These are phyloP conservation scores for Ganoderma resinaceum DNA, from an alignment of 1,284 basidiomycete genomes.

Conservation along the genomic window DNA sequence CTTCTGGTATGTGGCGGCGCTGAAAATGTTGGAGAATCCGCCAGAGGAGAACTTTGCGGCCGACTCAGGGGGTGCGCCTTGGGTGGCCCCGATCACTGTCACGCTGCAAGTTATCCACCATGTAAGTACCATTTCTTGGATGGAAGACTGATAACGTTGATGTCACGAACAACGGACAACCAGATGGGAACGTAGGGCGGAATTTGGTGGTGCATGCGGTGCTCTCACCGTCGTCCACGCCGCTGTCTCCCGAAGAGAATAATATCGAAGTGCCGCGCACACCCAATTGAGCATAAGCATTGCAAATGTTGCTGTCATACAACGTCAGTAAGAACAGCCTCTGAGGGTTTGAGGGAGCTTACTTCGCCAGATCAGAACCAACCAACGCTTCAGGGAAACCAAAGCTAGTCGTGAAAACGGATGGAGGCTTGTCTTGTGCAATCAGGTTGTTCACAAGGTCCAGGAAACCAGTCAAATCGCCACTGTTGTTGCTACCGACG, in stretches of 20 bases:
- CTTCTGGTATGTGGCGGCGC: constrained; percentile 47
- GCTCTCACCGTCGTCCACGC: constrained; percentile 63
- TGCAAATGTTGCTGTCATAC: constrained; percentile 51
- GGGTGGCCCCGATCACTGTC: constrained; percentile 66
- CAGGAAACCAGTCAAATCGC: constrained; percentile 36
- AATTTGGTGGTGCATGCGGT: constrained; percentile 59
- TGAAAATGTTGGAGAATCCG: constrained; percentile 63
- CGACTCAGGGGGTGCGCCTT: constrained; percentile 45
- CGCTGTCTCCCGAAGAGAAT: constrained; percentile 70
- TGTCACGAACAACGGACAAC: constrained; percentile 42
- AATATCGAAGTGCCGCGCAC: constrained; percentile 66
- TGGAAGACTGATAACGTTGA: neutral
- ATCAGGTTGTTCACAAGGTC: constrained; percentile 43
- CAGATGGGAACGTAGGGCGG: constrained; percentile 67
- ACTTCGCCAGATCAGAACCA: constrained; percentile 60
- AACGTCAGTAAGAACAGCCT: neutral
- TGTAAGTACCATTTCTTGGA: neutral
- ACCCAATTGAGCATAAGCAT: constrained; percentile 67
- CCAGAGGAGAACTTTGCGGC: constrained; percentile 52
- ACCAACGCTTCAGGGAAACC: constrained; percentile 59
- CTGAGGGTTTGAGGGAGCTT: constrained; percentile 26
- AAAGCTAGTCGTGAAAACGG: constrained; percentile 49
- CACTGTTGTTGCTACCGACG: constrained; percentile 29
- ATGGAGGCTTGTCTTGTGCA: constrained; percentile 38
- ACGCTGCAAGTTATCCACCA: constrained; percentile 40